phyloP scores from a whole-genome alignment of 257 asterid species.

The Leptodermis oblonga region DNA sequence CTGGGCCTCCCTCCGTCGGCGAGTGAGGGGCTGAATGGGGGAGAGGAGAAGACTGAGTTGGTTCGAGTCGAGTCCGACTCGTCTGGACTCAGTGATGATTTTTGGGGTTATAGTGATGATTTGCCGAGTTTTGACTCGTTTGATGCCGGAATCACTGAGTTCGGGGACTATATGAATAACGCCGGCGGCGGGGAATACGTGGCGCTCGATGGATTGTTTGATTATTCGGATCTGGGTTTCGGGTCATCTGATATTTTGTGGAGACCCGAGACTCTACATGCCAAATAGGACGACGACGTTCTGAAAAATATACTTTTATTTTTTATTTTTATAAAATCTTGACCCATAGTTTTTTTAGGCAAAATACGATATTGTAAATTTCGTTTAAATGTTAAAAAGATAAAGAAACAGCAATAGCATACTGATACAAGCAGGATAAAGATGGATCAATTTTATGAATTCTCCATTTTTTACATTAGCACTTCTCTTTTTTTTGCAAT shows the following conservation, averaged over 20 bases:
- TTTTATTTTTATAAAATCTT: not conserved
- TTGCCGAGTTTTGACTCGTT: slow-evolving; percentile 47
- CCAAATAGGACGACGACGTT: slow-evolving; percentile 30
- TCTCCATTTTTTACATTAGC: not conserved
- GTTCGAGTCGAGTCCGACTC: slow-evolving; percentile 39
- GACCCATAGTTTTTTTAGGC: slow-evolving; percentile 7
- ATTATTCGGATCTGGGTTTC: slow-evolving; percentile 57
- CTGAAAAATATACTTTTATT: not conserved
- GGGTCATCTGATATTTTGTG: slow-evolving; percentile 47
- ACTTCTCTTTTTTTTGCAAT: not conserved
- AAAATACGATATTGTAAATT: slow-evolving; percentile 10
- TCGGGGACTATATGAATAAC: slow-evolving; percentile 19
- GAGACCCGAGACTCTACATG: slow-evolving; percentile 60
- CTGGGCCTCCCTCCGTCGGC: slow-evolving; percentile 69
- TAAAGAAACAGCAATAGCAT: not conserved
- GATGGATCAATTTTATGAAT: slow-evolving; percentile 5
- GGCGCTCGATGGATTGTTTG: slow-evolving; percentile 67
- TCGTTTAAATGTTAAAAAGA: not conserved
- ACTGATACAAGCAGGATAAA: not conserved
- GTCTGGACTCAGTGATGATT: slow-evolving; percentile 39
- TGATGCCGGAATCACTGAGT: slow-evolving; percentile 37
- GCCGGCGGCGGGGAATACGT: slow-evolving; percentile 46
- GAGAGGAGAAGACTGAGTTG: slow-evolving; percentile 31
- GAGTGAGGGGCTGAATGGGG: slow-evolving; percentile 16
- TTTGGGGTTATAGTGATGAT: slow-evolving; percentile 39